Base-by-base conservation (phyloP, 768 basidiomycete genomes). In the Brasilioporus rufonigricans region DNA sequence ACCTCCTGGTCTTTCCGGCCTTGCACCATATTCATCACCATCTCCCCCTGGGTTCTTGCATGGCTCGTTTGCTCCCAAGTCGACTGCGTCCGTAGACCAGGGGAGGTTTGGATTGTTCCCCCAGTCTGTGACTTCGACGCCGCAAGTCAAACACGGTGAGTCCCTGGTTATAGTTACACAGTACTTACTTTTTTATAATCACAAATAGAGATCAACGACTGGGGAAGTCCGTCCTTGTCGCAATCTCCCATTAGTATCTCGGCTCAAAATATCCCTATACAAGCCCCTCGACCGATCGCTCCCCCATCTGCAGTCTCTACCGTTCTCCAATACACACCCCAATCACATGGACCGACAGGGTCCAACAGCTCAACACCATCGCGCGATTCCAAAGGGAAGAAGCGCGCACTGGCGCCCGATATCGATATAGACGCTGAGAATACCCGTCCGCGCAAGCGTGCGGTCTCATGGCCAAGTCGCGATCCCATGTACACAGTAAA, bases 401-500 rank as follows among this genome's bases (percentile, higher is more conserved):
- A 80, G 52, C 72, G 80, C 14, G 74, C 74, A 5, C 53, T 70
- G 27, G 57, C 65, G 1, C 54, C 49, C 3, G 70, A 66, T 5
- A 47, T 51, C 0, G 67, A 71, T n/a, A 26, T 14, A 26, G 65
- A 67, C 45, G 32, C 33, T 21, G 67, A 73, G 59, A 52, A 57
- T 48, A 32, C 59, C 35, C 73, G 70, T 49, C 71, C 69, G 31
- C 72, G 72, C 24, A 68, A 71, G 58, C 72, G 73, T 41, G 52
- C 58, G 14, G 69, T 72, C 55, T 57, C 68, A 46, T 87, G 84
- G 84, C 81, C 84, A 0, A 74, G 75, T 1, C 71, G 76, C 11
- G 69, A 71, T 14, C 70, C 74, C 11, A 70, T 73, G 50, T 65
- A 74, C 48, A 67, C 74, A 1, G 69, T 67, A 1, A 62, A 54